Percentiles rank a stretch among this genome's conserved stretches.
These are phyloP conservation scores for Paspalum notatum DNA, from an alignment of 176 grass and related monocot genomes.

Conservation along the genomic window DNA sequence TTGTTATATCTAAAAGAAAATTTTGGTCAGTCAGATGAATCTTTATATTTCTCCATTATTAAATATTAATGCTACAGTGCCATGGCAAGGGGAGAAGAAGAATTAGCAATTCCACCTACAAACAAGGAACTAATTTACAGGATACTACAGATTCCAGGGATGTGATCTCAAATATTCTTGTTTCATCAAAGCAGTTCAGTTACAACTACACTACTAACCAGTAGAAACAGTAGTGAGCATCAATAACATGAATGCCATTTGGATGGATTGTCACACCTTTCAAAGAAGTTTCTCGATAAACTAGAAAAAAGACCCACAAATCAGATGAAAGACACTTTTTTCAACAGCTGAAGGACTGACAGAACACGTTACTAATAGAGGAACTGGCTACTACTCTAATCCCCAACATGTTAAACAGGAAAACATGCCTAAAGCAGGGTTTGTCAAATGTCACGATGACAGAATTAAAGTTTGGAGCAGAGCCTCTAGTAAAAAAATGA, in stretches of 20 bases:
- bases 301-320: conserved; percentile 20
- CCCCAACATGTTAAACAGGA: neutral
- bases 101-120: neutral
- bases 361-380: conserved; percentile 10
- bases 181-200: conserved; percentile 19
- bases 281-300: neutral
- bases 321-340: neutral
- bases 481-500: conserved; percentile 50
- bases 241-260: conserved; percentile 20
- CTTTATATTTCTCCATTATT: neutral
- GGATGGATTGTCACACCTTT: neutral
- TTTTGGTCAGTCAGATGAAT: conserved; percentile 10
- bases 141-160: neutral
- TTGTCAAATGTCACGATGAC: neutral
- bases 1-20: conserved; percentile 64
- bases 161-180: neutral
- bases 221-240: neutral
- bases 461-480: conserved; percentile 37
- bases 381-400: conserved; percentile 4
- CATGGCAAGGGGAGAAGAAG: neutral
- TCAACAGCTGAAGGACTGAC: neutral
- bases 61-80: neutral
- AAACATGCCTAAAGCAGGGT: conserved; percentile 24
- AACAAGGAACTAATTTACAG: conserved; percentile 15
- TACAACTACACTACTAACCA: neutral